Evolutionary conservation across 192 early-diverging fungal species (phyloP), one percentile per base, ranked within the genome.

Genomic region (Mortierella claussenii): DNA sequence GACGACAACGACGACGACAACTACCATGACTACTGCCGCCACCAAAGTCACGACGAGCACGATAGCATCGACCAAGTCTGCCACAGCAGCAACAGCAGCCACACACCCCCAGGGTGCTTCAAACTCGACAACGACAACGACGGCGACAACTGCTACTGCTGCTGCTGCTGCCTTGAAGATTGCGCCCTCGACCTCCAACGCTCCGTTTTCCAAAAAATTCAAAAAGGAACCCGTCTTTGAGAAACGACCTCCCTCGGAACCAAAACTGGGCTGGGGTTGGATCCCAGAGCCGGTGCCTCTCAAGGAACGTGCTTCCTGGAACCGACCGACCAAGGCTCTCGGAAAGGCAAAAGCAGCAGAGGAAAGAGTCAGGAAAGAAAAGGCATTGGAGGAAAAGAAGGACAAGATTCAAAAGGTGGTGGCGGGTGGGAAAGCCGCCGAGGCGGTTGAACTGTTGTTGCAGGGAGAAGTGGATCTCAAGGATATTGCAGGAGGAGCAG

Each of bases 291-390:
- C 62, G 12, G 63, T 75, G 5, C 70, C 56, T 27, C 52, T 76
- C 21, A 76, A 76, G 59, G 73, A 67, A 21, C 73, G 73, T 28
- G 64, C 63, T 11, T 67, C 64, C 45, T 76, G 73, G 73, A 76
- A 76, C 53, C 49, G 59, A 37, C 62, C 73, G 0, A 76, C 73
- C 17, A 76, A 76, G 46, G 63, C 40, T 3, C 6, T 76, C 9
- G 43, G 64, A 15, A 66, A 76, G 31, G 73, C 73, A 18, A 76
- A 76, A 44, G 73, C 65, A 5, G 64, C 54, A 13, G 64, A 65
- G 15, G 73, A 76, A 20, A 28, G 20, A 13, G 37, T 13, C 4
- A 70, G 42, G 53, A 70, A 55, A 42, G 53, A 46, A 20, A 60
- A 65, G 33, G 63, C 37, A 4, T 42, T 61, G n/a, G 33, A 56